Percentiles rank a stretch among this genome's conserved stretches.
Conservation (phyloP, 1,284 basidiomycete species). For the Inonotus obliquus region DNA sequence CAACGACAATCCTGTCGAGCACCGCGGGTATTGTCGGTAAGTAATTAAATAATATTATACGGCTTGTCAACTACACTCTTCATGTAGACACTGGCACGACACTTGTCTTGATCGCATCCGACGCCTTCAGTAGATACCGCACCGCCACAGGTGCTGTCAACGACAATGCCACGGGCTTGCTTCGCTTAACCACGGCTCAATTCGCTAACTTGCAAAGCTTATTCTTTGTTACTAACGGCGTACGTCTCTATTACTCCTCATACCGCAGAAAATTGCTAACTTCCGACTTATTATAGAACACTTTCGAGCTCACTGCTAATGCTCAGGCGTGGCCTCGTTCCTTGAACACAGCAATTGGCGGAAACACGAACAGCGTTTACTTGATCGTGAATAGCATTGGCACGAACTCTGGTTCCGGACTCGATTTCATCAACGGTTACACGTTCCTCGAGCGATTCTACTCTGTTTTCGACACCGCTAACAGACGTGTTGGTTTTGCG, state of each 20-base stretch:
- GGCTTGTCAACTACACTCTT: no score
- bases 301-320: conserved; percentile 24
- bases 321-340: conserved; percentile 23
- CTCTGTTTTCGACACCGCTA: conserved; percentile 31
- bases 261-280: not conserved
- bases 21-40: conserved; percentile 22
- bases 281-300: conserved; percentile 11
- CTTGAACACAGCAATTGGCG: conserved; percentile 22
- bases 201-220: conserved; percentile 21
- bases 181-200: conserved; percentile 19
- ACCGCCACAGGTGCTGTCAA: conserved; percentile 20
- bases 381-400: conserved; percentile 27
- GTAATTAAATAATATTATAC: no score
- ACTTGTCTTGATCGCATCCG: conserved; percentile 19
- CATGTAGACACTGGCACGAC: conserved; percentile 23
- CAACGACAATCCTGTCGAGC: conserved; percentile 20
- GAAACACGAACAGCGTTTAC: conserved; percentile 19
- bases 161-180: conserved; percentile 20
- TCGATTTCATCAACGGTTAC: conserved; percentile 42
- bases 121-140: conserved; percentile 20
- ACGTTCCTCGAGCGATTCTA: conserved; percentile 41
- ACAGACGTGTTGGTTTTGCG: conserved; percentile 50
- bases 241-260: conserved; percentile 1
- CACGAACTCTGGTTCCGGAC: conserved; percentile 27
- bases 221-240: conserved; percentile 21